phyloP scores from a whole-genome alignment of 2,329 filamentous ascomycete genomes.

The Stachybotrys chlorohalonatus region DNA sequence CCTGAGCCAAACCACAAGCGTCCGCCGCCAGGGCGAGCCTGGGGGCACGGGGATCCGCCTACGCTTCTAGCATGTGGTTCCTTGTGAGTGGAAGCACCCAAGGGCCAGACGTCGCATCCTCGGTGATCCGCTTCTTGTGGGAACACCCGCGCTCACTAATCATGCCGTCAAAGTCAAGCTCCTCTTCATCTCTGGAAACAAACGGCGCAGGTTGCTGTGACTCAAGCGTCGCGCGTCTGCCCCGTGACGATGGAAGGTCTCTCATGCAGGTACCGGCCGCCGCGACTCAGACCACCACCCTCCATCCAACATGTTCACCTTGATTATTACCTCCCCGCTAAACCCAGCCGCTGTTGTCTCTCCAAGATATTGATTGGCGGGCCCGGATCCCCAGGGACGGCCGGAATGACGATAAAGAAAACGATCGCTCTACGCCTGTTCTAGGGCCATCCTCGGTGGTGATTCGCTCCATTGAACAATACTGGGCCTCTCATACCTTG shows the following conservation, averaged over 20 bases:
- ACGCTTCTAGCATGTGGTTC: background rate
- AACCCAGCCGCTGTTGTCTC: background rate
- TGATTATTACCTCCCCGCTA: background rate
- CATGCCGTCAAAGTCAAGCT: no score
- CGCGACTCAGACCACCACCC: no score
- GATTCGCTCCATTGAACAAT: background rate
- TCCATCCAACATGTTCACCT: no score
- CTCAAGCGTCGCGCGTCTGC: background rate
- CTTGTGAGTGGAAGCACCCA: background rate
- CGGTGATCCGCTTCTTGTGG: background rate
- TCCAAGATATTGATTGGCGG: background rate
- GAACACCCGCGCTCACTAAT: background rate
- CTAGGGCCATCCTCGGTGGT: background rate
- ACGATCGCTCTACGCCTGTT: background rate
- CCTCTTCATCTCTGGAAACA: background rate
- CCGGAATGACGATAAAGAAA: background rate
- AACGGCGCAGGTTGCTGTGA: background rate
- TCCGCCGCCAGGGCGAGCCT: background rate
- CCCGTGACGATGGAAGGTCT: background rate
- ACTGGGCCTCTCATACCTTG: background rate
- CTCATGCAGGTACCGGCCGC: background rate
- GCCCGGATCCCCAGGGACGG: background rate
- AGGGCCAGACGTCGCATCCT: background rate
- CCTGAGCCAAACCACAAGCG: background rate
- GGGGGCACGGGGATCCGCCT: background rate